Percentiles rank a stretch among this genome's conserved stretches.
These are phyloP conservation scores for Rehmannia glutinosa DNA, from an alignment of 257 asterid species.

Conservation along the genomic window DNA sequence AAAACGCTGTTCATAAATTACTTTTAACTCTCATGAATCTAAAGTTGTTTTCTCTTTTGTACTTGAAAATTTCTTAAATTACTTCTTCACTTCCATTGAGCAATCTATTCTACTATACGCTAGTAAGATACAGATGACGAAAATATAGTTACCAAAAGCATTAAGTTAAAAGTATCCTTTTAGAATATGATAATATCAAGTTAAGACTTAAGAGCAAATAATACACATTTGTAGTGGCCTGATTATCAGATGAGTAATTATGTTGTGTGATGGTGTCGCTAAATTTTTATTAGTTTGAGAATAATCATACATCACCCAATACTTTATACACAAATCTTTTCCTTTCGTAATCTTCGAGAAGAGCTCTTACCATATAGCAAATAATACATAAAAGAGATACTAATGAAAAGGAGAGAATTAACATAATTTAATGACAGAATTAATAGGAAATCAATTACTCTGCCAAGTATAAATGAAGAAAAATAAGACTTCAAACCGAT, in stretches of 20 bases:
- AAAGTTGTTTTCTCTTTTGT: no score
- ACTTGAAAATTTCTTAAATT: no score
- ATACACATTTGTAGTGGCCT: background rate
- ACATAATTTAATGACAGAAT: background rate
- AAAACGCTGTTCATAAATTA: no score
- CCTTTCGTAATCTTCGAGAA: background rate
- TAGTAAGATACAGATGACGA: background rate
- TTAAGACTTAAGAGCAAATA: background rate
- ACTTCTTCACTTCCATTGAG: no score
- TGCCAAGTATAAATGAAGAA: background rate
- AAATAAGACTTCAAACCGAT: background rate
- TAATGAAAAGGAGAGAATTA: background rate
- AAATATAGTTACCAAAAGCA: background rate
- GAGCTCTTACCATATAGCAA: background rate
- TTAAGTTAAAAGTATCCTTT: background rate
- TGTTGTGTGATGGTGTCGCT: constrained; percentile 2
- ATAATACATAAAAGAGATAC: background rate
- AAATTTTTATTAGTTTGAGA: background rate
- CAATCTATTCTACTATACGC: no score
- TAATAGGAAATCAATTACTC: background rate
- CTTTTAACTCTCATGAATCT: no score
- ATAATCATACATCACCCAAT: background rate
- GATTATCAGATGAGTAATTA: background rate
- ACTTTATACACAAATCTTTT: background rate
- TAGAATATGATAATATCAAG: background rate